A percentile compares a stretch with the other conserved stretches of the same genome.
Evolutionary conservation across 495 filamentous ascomycete species (phyloP).

Genomic region (Penicillium fimorum): DNA sequence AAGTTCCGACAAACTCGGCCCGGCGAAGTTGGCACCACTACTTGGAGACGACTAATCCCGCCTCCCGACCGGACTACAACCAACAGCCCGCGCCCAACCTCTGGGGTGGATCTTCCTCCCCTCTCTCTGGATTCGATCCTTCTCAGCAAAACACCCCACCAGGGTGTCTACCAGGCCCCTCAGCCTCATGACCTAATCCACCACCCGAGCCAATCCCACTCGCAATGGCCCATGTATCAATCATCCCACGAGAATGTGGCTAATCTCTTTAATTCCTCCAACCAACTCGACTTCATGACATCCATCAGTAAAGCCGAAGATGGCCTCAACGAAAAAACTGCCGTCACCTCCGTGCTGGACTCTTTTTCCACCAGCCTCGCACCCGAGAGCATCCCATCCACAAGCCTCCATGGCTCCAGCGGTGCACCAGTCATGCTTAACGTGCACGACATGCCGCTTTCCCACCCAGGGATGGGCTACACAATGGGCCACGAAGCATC

Average conservation of each 20-base stretch:
- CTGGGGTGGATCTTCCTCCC: conserved; percentile 42
- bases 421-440: conserved; percentile 40
- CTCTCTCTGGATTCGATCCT: conserved; percentile 42
- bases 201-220: conserved; percentile 29
- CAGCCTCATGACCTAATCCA: conserved; percentile 38
- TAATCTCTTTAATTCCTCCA: conserved; percentile 37
- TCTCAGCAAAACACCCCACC: conserved; percentile 33
- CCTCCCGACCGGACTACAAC: conserved; percentile 39
- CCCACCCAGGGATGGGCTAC: conserved; percentile 37
- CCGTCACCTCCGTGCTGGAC: conserved; percentile 43
- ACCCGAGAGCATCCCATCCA: conserved; percentile 35
- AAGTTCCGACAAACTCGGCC: conserved; percentile 49
- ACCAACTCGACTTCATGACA: conserved; percentile 38
- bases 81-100: conserved; percentile 37
- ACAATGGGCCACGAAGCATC: conserved; percentile 31
- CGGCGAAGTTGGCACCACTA: conserved; percentile 49
- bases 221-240: conserved; percentile 41
- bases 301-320: conserved; percentile 42
- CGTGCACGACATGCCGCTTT: conserved; percentile 42
- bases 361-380: conserved; percentile 36
- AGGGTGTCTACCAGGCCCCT: conserved; percentile 36
- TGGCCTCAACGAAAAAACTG: conserved; percentile 38
- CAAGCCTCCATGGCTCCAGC: conserved; percentile 30
- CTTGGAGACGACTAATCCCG: conserved; percentile 51
- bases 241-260: conserved; percentile 38